Base-by-base conservation (phyloP, 2,329 filamentous ascomycete species). In the Verticillium nonalfalfae region DNA sequence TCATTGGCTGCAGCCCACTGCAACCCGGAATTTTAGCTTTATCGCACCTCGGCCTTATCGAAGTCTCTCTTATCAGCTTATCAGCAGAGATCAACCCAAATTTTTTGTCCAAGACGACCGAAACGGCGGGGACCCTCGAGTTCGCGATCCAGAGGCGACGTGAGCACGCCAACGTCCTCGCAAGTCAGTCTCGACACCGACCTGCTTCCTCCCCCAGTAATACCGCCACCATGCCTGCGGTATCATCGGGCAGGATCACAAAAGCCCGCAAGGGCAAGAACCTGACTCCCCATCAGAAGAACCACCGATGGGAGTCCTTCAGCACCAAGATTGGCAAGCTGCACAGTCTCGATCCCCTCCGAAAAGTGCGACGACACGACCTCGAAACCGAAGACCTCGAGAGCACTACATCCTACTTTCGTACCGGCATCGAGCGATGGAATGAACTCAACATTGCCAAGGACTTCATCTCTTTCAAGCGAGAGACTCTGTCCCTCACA, bases 251-350 rank as follows among this genome's bases (percentile, higher is more conserved):
- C 66, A 85, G 86, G 71, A 89, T 90, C 71, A 78, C 82, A 69
- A 90, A 90, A 81, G 82, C 84, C 74, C 83, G 82, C 67, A 91
- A 89, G 77, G 82, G 82, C 66, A 92, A 90, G 72, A 83, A 83
- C 64, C 83, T 83, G 66, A 96, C 91, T 33, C 80, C 82, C 58
- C 90, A 93, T 67, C 87, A 89, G 64, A 93, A 91, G 72, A 90
- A 91, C 59, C 91, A 97, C 77, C 85, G 91, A 73, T 98, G 92
- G 85, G 90, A 97, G 77, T 89, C 91, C 65, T 98, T 98, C 77
- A 91, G 89, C 63, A 85, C 89, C 72, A 95, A 96, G 75, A 91
- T 98, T 73, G 86, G 91, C 65, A 95, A 93, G 74, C 85, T 98
- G 71, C 95, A 91, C 76, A 86, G 86, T 36, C 83, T 99, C 77